Conservation (phyloP, 352 stramenopile species). For the Pythium utonaiense region DNA sequence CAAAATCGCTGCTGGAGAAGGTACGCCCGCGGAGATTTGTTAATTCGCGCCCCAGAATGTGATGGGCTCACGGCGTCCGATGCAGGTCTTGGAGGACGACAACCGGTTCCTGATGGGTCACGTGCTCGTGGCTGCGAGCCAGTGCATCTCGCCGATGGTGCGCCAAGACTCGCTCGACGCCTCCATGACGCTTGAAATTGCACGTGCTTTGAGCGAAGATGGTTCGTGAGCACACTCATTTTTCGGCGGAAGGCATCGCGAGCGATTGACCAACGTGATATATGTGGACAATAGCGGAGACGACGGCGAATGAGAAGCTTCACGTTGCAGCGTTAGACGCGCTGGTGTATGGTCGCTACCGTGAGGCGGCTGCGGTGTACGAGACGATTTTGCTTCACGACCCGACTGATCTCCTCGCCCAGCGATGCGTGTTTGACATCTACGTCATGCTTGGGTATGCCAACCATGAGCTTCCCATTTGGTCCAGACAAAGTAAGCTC, state of each 20-base stretch:
- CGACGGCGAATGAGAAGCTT: constrained; percentile 50
- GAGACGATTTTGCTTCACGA: constrained; percentile 77
- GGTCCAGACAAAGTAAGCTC: too few relatives aligned
- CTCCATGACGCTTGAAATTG: constrained; percentile 33
- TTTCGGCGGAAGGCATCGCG: neutral
- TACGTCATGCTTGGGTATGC: constrained; percentile 74
- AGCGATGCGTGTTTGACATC: constrained; percentile 77
- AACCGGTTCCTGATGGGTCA: constrained; percentile 79
- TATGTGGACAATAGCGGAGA: constrained; percentile 18
- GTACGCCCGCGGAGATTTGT: constrained; percentile 6
- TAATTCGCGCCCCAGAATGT: neutral
- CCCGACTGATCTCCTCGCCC: constrained; percentile 60
- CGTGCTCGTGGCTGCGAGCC: constrained; percentile 72
- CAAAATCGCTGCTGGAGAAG: constrained; percentile 70
- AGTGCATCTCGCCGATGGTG: constrained; percentile 59
- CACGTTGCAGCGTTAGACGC: constrained; percentile 71
- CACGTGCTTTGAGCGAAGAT: constrained; percentile 21
- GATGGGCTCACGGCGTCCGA: neutral
- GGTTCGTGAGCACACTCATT: neutral
- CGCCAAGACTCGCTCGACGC: constrained; percentile 68
- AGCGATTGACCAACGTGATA: neutral
- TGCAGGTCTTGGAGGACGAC: constrained; percentile 49
- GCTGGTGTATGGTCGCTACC: constrained; percentile 60
- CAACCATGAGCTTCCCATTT: neutral
- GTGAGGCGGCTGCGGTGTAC: constrained; percentile 68